These are phyloP conservation scores for Penicillium sp. DNA, from an alignment of 2,329 filamentous ascomycete genomes.

Conservation along the genomic window DNA sequence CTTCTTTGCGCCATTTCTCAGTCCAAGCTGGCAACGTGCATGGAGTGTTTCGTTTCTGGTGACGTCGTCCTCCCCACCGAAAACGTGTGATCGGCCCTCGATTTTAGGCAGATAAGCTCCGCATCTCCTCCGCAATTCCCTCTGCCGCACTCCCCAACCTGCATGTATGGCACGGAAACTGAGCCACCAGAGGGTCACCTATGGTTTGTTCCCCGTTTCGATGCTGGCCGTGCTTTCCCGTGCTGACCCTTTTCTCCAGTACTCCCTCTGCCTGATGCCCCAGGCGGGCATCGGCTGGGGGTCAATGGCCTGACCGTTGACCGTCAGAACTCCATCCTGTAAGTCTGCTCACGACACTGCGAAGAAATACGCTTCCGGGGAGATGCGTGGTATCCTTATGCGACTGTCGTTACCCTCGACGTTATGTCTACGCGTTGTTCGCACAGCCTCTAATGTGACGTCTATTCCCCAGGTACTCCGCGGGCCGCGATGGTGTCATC, in stretches of 20 bases:
- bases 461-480: slow-evolving; percentile 70
- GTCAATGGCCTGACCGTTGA: slow-evolving; percentile 94
- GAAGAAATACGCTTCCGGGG: not conserved
- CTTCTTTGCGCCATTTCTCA: not conserved
- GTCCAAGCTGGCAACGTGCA: not conserved
- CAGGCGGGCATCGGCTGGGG: slow-evolving; percentile 85
- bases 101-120: slow-evolving; percentile 29
- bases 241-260: slow-evolving; percentile 46
- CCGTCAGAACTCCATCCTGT: slow-evolving; percentile 79
- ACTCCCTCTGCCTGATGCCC: slow-evolving; percentile 69
- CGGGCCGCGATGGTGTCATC: slow-evolving; percentile 89
- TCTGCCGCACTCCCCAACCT: slow-evolving; percentile 18
- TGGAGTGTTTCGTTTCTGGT: slow-evolving; percentile 7
- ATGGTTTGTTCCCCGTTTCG: slow-evolving; percentile 52
- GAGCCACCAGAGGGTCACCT: slow-evolving; percentile 66
- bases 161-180: slow-evolving; percentile 64
- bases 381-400: not conserved
- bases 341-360: slow-evolving; percentile 40
- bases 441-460: slow-evolving; percentile 22
- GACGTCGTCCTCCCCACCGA: slow-evolving; percentile 24
- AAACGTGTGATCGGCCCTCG: slow-evolving; percentile 25
- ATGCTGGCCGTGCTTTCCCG: not conserved
- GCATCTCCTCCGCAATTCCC: slow-evolving; percentile 30
- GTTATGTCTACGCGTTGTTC: slow-evolving; percentile 7
- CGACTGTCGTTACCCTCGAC: not conserved